These are phyloP conservation scores for Sarocladium strictum DNA, from an alignment of 2,329 filamentous ascomycete species.

Conservation along the genomic window DNA sequence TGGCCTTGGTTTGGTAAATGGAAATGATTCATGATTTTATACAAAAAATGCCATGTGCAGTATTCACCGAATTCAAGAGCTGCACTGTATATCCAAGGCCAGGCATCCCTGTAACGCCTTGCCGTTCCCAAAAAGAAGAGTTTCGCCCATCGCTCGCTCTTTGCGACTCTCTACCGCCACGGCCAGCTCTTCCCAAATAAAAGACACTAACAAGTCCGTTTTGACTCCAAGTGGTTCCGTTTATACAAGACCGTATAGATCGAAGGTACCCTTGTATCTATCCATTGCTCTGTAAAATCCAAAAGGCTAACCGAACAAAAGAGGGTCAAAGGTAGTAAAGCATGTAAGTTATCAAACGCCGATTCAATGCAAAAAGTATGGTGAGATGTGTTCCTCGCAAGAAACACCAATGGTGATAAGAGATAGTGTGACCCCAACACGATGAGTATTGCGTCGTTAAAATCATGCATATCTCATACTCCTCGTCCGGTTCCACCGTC, in stretches of 20 bases:
- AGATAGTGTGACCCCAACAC: slow-evolving; percentile 11
- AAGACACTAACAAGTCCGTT: too few relatives aligned
- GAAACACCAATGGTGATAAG: slow-evolving; percentile 1
- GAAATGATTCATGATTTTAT: neutral
- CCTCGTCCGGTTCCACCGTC: slow-evolving; percentile 10
- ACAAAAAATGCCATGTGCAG: neutral
- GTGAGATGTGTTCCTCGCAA: neutral
- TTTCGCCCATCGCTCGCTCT: too few relatives aligned
- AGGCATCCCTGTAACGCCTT: neutral
- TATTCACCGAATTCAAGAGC: neutral
- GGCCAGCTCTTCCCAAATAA: too few relatives aligned
- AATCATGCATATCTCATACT: slow-evolving; percentile 20
- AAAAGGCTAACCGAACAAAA: too few relatives aligned
- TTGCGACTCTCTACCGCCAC: too few relatives aligned
- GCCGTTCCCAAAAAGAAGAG: too few relatives aligned
- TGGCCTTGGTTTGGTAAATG: neutral
- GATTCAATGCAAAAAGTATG: neutral
- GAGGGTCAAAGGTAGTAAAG: too few relatives aligned
- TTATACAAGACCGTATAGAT: too few relatives aligned
- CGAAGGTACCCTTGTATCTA: too few relatives aligned
- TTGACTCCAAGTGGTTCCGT: too few relatives aligned
- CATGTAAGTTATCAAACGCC: neutral
- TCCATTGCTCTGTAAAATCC: too few relatives aligned
- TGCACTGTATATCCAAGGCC: neutral
- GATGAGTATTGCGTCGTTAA: neutral